phyloP scores from a whole-genome alignment of 2,329 filamentous ascomycete species.

The Pyricularia pennisetigena region DNA sequence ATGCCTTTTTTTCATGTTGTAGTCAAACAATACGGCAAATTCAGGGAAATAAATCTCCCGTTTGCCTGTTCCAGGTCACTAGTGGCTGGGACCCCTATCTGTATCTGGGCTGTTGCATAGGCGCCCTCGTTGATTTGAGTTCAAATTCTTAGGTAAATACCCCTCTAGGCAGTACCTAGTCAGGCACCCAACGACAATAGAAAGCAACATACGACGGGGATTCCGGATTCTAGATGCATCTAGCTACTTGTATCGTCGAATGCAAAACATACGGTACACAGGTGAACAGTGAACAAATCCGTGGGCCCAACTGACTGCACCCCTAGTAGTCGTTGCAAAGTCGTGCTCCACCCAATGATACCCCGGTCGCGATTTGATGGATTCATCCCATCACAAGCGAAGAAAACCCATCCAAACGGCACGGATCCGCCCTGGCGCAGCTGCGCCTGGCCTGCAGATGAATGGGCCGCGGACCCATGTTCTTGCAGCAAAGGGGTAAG shows the following conservation, averaged over 20 bases:
- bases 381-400: not conserved
- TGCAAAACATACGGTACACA: not conserved
- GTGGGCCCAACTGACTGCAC: not conserved
- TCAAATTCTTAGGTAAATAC: too few species aligned
- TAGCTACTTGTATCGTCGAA: not conserved
- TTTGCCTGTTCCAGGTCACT: not conserved
- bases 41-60: not conserved
- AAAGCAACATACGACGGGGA: too few species aligned
- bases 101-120: not conserved
- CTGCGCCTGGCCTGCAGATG: not conserved
- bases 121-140: not conserved
- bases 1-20: not conserved
- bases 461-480: not conserved
- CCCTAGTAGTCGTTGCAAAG: not conserved
- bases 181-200: too few species aligned
- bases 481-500: not conserved
- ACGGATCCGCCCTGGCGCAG: not conserved
- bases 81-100: not conserved
- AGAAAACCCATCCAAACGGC: not conserved
- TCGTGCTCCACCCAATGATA: not conserved
- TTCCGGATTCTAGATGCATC: not conserved
- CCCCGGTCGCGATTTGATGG: not conserved
- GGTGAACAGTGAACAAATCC: not conserved
- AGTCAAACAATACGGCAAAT: not conserved
- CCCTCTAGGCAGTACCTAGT: too few species aligned